Base-by-base conservation (phyloP, 2,329 filamentous ascomycete species). In the Colletotrichum sp. region DNA sequence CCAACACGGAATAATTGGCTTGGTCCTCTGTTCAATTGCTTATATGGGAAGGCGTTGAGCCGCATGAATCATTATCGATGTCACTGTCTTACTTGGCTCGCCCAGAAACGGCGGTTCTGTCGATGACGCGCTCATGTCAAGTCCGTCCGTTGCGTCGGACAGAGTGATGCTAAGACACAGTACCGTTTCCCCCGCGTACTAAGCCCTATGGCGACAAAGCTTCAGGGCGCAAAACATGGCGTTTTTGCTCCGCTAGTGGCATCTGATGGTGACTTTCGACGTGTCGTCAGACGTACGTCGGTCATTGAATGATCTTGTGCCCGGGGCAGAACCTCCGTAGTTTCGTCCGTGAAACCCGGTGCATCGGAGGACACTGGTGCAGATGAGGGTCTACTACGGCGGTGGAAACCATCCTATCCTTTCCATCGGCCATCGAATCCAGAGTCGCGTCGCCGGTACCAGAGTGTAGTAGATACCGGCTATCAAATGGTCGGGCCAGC, bases 51-150 rank as follows among this genome's bases (percentile, higher is more conserved):
- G 19, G 32, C 19, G 32, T n/a, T 28, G 48, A 28, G 55, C 8
- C 44, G 64, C 8, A 68, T 69, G 70, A 73, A 75, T 75, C 70
- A 75, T 68, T 44, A 27, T 55, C 13, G 28, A 68, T 68, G 57
- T 59, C 59, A 60, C 32, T 65, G 70, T 65, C 73, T 68, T 34
- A 61, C 27, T 19, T 28, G 22, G 39, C 61, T 64, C 55, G 22
- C 30, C 71, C 59, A 63, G 7, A 22, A n/a, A 34, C 19, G 32
- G 30, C 59, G 30, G 28, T 22, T 66, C 27, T 61, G 61, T 75
- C 63, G 34, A 75, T 75, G 72, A 75, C 72, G 72, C 72, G 72
- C 63, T 71, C 16, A 61, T 66, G 22, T 67, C 34, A 5, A 44
- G 22, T 19, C 22, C 36, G 16, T 30, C 59, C 16, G 34, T 15